phyloP scores from a whole-genome alignment of 2,329 filamentous ascomycete species.

The Amesomyces nigricolor region DNA sequence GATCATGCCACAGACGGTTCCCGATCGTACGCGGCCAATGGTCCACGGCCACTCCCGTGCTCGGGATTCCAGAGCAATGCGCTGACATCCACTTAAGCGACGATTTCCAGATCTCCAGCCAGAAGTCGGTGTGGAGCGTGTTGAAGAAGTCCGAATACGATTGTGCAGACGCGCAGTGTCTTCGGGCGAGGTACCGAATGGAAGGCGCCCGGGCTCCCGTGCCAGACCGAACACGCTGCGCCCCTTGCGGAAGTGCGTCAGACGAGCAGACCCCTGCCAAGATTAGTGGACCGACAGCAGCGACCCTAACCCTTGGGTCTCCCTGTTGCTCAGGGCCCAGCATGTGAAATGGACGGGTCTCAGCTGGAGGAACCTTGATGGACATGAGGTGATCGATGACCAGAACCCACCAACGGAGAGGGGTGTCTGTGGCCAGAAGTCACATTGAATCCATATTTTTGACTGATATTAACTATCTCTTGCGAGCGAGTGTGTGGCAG shows the following conservation, averaged over 20 bases:
- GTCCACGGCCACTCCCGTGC: neutral
- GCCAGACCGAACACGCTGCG: no score
- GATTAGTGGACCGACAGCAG: neutral
- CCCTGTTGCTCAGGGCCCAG: neutral
- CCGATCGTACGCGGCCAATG: slow-evolving; percentile 10
- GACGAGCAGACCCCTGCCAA: slow-evolving; percentile 5
- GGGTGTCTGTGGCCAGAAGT: neutral
- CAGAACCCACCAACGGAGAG: no score
- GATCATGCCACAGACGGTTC: slow-evolving; percentile 13
- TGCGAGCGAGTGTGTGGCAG: neutral
- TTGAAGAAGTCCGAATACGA: slow-evolving; percentile 10
- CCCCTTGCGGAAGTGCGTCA: neutral
- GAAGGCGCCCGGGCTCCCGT: neutral
- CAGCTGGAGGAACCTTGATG: no score
- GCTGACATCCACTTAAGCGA: neutral
- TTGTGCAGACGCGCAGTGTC: neutral
- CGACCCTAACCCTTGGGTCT: slow-evolving; percentile 4
- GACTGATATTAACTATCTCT: neutral
- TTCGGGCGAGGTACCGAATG: neutral
- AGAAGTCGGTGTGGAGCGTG: neutral
- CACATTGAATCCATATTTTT: neutral
- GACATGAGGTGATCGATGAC: no score
- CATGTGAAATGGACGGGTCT: no score
- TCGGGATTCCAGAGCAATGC: neutral
- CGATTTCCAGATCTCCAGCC: neutral